Percentiles rank a stretch among this genome's conserved stretches.
Conservation (phyloP, 1,284 basidiomycete genomes). For the Puccinia horiana region DNA sequence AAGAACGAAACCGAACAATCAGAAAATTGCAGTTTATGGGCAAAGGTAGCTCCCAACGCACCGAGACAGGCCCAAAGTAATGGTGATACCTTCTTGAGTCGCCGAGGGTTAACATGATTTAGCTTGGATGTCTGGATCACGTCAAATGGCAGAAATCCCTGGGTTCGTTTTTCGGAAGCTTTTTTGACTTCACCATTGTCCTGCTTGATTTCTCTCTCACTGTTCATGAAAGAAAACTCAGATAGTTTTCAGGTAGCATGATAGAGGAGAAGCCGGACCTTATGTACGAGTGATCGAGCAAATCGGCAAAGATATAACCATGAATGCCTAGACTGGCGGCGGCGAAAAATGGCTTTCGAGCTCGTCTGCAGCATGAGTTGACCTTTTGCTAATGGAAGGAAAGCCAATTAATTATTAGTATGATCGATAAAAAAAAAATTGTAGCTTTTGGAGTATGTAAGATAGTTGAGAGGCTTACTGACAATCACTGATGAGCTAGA, state of each 20-base stretch:
- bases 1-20: neutral
- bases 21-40: constrained; percentile 22
- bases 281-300: constrained; percentile 81
- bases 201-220: constrained; percentile 31
- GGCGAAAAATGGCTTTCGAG: constrained; percentile 77
- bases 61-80: constrained; percentile 71
- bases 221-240: neutral
- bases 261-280: constrained; percentile 61
- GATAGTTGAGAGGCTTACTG: constrained; percentile 57
- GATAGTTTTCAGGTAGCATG: constrained; percentile 58
- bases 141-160: constrained; percentile 69
- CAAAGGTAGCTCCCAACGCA: constrained; percentile 59
- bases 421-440: neutral
- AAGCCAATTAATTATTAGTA: neutral
- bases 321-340: constrained; percentile 85
- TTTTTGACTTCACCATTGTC: constrained; percentile 60
- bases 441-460: neutral
- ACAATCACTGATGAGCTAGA: constrained; percentile 63
- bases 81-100: constrained; percentile 73
- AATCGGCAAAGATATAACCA: constrained; percentile 91
- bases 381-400: constrained; percentile 66
- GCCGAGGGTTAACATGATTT: constrained; percentile 68
- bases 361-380: constrained; percentile 73
- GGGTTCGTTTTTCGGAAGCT: constrained; percentile 68
- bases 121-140: constrained; percentile 65